Evolutionary conservation across 345 rosid genomes (phyloP), one percentile per base, ranked within the genome.

Genomic region (Laguncularia racemosa): DNA sequence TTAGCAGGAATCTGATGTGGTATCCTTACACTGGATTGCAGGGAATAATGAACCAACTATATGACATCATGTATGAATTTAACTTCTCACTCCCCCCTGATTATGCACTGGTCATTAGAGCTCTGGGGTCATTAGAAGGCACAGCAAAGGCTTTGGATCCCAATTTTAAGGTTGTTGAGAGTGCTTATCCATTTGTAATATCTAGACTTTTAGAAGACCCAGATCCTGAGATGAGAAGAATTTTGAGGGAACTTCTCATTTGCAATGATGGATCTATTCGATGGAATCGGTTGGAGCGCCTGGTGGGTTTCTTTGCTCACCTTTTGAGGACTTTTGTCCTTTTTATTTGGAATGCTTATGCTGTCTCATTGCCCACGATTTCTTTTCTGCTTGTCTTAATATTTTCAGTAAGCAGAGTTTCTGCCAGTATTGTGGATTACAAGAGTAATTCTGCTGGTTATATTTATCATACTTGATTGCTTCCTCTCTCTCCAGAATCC

Each of bases 61-160:
- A 89, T 49, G 87, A 93, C 72, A 74, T 93, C 57, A 89, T 89
- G 97, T 93, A 89, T 54, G 96, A 81, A 59, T 89, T 87, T 66
- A 77, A 86, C 70, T 83, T 93, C 68, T 89, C 91, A 26, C 85
- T 89, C 46, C 97, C 99, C 33, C 97, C 95, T 5, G 96, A 93
- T 63, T 93, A 89, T 78, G 99, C 97, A 54, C 73, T 86, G 66
- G 99, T 89, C 64, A 76, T 85, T 70, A 79, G 99, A 82, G 95
- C 97, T 8, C 95, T 86, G 23, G 96, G 96, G 57, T 86, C 97
- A 51, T 81, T 89, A 16, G 99, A 93, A 87, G 99, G 97, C 73
- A 93, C 99, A 0, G 95, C 99, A 38, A 93, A 93, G 79, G 80
- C 67, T 68, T 87, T 93, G 19, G 95, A 89, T 67, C 96, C 99